Evolutionary conservation across 768 basidiomycete species (phyloP).

Genomic region (Lepiota brunneoincarnata): DNA sequence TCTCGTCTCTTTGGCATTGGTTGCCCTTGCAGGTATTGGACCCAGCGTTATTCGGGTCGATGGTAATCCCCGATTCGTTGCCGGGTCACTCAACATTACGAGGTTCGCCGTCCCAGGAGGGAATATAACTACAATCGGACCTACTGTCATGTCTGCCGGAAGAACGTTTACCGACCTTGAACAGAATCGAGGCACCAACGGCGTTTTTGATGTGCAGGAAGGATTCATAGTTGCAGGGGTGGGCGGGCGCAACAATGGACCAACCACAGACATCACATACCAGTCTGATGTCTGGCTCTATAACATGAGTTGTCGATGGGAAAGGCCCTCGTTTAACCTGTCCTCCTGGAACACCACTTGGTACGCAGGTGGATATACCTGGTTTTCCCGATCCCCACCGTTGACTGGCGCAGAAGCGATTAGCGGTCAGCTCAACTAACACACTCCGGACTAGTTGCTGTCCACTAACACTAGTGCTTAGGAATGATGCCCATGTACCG

Average conservation of each 20-base stretch:
- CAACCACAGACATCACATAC: background rate
- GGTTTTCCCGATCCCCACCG: background rate
- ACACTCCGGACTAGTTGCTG: no score
- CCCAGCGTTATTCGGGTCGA: background rate
- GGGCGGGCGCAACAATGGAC: no score
- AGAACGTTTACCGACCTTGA: background rate
- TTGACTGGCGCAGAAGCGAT: background rate
- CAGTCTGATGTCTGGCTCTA: background rate
- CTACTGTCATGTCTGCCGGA: background rate
- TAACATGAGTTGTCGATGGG: background rate
- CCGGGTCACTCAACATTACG: background rate
- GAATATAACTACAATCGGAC: background rate
- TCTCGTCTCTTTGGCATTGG: background rate
- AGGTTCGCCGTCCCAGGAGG: background rate
- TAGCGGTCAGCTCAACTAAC: background rate
- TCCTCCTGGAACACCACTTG: background rate
- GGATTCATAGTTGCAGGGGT: background rate
- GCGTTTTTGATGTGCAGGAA: background rate
- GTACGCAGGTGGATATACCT: background rate
- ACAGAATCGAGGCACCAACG: background rate
- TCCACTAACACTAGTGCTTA: background rate
- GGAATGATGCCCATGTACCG: conserved; percentile 1
- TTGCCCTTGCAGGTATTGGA: background rate
- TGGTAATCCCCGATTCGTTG: background rate
- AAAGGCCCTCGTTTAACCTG: background rate